Evolutionary conservation across 306 rosid genomes (phyloP), one percentile per base, ranked within the genome.

Genomic region (Hippophae tibetana): DNA sequence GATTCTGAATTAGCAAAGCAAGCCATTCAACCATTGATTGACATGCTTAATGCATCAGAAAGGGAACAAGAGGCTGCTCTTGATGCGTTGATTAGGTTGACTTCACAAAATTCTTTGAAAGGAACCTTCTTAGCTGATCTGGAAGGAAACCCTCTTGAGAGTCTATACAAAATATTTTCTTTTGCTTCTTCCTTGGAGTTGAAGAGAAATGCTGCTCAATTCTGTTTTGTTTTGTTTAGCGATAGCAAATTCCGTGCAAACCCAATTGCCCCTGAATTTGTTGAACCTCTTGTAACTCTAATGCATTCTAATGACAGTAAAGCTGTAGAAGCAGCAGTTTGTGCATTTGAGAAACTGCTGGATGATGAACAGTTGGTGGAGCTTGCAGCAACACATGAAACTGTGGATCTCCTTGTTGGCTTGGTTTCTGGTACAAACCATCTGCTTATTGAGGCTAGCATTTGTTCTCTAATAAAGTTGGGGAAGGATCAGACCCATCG

Each of bases 31-130:
- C 96, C 96, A 55, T 72, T 92, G 79, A 79, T 83, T 73, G 96
- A 92, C 81, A 92, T 87, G 95, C 95, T 92, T 69, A 85, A 79
- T 60, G 73, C 95, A 53, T 81, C 87, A 71, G 93, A 82, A 63
- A 71, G 78, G 63, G 98, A 92, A 66, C 98, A 85, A 69, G 96
- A 84, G 75, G 93, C 85, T 66, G 89, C 96, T 65, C 93, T 92
- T 72, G 69, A 71, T 73, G 89, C 83, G 8, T 77, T 92, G 77
- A 67, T 87, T 65, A 85, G 77, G 76, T 71, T 92, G 83, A 78
- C 87, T 49, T 85, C 93, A 40, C 93, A 77, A 76, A 78, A 79
- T 81, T 78, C 83, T 54, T 79, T 85, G 57, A 85, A 72, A 67
- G 78, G 82, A 63, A 68, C 76, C 60, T 64, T 76, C 49, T 77